A percentile compares a stretch with the other conserved stretches of the same genome.
phyloP scores from a whole-genome alignment of 2,329 filamentous ascomycete genomes.

The Epichloe coenophiala region DNA sequence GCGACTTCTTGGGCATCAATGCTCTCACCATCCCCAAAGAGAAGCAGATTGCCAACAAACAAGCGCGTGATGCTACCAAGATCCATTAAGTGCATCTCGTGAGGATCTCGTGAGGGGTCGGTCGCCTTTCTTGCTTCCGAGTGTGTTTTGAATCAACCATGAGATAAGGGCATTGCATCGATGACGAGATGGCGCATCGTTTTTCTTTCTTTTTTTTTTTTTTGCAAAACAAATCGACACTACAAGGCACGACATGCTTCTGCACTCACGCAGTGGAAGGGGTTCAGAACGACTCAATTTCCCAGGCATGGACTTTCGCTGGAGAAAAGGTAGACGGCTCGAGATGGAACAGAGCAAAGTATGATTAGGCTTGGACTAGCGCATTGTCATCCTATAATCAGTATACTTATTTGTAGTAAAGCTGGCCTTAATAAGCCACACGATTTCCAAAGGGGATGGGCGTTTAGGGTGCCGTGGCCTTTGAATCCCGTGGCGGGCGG shows the following conservation, averaged over 20 bases:
- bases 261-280: too few species aligned
- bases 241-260: too few species aligned
- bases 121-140: neutral
- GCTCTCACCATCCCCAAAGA: conserved; percentile 70
- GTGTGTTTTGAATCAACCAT: too few species aligned
- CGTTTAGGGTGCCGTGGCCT: neutral
- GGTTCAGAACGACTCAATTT: too few species aligned
- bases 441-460: neutral
- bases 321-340: neutral
- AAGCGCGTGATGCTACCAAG: conserved; percentile 26
- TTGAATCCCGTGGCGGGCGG: neutral
- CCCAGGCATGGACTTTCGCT: too few species aligned
- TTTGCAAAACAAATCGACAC: too few species aligned
- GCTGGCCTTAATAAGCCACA: neutral
- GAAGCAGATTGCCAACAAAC: conserved; percentile 43
- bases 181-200: too few species aligned
- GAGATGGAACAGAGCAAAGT: neutral
- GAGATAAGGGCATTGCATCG: too few species aligned
- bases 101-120: neutral
- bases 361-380: neutral
- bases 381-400: neutral
- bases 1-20: conserved; percentile 83
- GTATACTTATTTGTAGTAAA: neutral
- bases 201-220: too few species aligned
- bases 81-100: conserved; percentile 13